Evolutionary conservation across 176 grass and related monocot genomes (phyloP).

Genomic region (Poa annua): DNA sequence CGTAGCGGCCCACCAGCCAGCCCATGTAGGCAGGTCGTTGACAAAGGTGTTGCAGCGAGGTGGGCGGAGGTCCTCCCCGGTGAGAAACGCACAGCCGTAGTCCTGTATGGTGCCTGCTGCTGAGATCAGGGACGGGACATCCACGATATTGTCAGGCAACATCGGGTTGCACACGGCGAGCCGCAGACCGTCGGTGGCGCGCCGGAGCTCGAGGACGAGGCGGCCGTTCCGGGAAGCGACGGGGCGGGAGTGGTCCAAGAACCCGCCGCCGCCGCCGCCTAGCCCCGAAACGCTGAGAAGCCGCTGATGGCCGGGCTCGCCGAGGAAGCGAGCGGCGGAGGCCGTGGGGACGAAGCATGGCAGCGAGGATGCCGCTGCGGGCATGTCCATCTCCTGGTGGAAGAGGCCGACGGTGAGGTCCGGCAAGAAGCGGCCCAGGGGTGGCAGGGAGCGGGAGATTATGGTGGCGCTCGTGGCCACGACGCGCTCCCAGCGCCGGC

Average conservation of each 20-base stretch:
- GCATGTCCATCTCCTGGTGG: not conserved
- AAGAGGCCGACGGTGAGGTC: not conserved
- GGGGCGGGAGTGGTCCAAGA: not conserved
- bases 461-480: not conserved
- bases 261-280: not conserved
- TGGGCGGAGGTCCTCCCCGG: not conserved
- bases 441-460: not conserved
- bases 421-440: not conserved
- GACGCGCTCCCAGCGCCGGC: not conserved
- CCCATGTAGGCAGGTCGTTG: no score
- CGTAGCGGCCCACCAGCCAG: no score
- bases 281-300: no score
- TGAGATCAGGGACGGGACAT: not conserved
- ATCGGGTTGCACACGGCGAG: not conserved
- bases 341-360: not conserved
- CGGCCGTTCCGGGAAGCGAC: slow-evolving; percentile 13
- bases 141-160: not conserved
- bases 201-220: not conserved
- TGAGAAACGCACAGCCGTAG: slow-evolving; percentile 35
- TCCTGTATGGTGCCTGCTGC: not conserved
- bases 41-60: not conserved
- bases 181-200: not conserved
- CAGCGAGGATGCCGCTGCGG: not conserved
- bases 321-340: no score
- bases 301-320: no score